Evolutionary conservation across 805 yeast genomes (phyloP), one percentile per base, ranked within the genome.

Genomic region (Spathaspora gorwiae): DNA sequence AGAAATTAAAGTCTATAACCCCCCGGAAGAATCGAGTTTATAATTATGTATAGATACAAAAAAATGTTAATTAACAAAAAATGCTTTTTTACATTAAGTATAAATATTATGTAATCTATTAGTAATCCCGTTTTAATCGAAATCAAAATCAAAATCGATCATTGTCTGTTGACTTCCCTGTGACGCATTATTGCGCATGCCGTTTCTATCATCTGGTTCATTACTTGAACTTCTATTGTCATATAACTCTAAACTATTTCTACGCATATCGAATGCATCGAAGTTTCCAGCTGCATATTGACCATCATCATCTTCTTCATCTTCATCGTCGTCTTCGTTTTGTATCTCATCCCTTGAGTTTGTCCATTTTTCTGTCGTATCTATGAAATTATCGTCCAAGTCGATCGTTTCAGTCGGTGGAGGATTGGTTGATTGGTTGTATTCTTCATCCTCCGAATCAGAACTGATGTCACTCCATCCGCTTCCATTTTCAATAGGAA

Each of bases 101-200:
- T 13, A 34, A 34, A 15, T 34, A 14, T 14, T 35, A 19, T 5
- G 9, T 19, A 19, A 15, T 19, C 24, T 19, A 35, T 35, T 19
- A 34, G 13, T 19, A 35, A 35, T 12, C 10, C 6, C 37, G 27
- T 15, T 34, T 30, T 45, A 60, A 12, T 59, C 64, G 40, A 60
- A 56, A 47, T 61, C 65, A 45, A 59, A 59, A 31, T 61, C 64
- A 44, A 60, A 55, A 26, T 60, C 62, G 49, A 57, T 48, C 30
- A 46, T 42, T 3, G 45, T 42, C 32, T 41, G 42, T 44, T 49
- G 41, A n/a, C 30, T 27, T 15, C 27, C 30, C 39, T 14, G 43
- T 15, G 30, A 35, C 19, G 26, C 15, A 37, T 32, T 19, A 14
- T 27, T 24, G 10, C 10, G 10, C 7, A 26, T 31, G 9, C 42